phyloP scores from a whole-genome alignment of 805 yeast genomes.

The Zygosaccharomyces bailii region DNA sequence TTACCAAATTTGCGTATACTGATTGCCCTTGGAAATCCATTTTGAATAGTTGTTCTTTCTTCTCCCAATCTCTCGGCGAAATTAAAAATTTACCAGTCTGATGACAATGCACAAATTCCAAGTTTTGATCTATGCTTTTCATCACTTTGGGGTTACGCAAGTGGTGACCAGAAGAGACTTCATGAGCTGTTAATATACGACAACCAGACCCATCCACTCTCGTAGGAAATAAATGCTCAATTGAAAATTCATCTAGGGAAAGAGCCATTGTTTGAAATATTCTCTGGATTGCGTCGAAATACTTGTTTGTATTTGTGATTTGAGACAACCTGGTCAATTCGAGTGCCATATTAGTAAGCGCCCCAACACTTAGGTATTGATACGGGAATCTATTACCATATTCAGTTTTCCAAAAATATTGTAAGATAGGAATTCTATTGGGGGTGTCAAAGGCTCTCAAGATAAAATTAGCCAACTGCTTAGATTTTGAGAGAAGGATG shows the following conservation, averaged over 20 bases:
- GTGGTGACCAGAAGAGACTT: constrained; percentile 36
- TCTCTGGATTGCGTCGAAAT: constrained; percentile 48
- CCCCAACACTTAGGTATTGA: constrained; percentile 40
- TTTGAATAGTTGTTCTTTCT: constrained; percentile 11
- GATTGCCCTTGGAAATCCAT: constrained; percentile 15
- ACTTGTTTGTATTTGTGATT: constrained; percentile 45
- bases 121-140: constrained; percentile 35
- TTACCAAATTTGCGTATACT: constrained; percentile 47
- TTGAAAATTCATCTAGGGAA: constrained; percentile 34
- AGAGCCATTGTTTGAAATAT: constrained; percentile 40
- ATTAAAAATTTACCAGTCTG: constrained; percentile 24
- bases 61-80: constrained; percentile 11
- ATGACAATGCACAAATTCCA: constrained; percentile 37
- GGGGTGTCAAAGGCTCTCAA: constrained; percentile 59
- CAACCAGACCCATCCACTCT: constrained; percentile 53
- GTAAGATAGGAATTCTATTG: constrained; percentile 49
- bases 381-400: constrained; percentile 40
- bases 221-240: constrained; percentile 45
- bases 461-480: constrained; percentile 46
- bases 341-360: constrained; percentile 47
- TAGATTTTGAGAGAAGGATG: constrained; percentile 38
- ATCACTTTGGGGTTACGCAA: constrained; percentile 36
- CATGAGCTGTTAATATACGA: constrained; percentile 29
- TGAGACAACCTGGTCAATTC: constrained; percentile 54
- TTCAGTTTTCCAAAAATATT: constrained; percentile 42